A percentile compares a stretch with the other conserved stretches of the same genome.
These are phyloP conservation scores for Naganishia onofrii DNA, from an alignment of 768 basidiomycete species.

Conservation along the genomic window DNA sequence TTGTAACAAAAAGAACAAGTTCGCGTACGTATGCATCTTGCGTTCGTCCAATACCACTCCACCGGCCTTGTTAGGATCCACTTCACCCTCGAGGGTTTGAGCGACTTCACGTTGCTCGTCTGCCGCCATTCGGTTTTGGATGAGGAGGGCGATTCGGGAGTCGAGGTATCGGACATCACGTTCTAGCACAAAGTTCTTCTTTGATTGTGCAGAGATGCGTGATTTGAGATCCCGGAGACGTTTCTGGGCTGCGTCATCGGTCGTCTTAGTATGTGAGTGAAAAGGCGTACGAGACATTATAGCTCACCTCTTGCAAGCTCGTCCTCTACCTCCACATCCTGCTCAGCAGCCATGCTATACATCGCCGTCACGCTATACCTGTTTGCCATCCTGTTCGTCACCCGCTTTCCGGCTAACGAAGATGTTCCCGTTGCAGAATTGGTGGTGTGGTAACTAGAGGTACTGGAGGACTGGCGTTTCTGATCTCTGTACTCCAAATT, in stretches of 20 bases:
- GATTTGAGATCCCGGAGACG: slow-evolving; percentile 92
- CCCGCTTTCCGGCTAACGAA: slow-evolving; percentile 2
- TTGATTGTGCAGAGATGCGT: slow-evolving; percentile 95
- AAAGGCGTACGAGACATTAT: not conserved
- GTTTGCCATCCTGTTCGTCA: slow-evolving; percentile 80
- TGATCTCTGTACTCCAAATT: not conserved
- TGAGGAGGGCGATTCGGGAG: slow-evolving; percentile 91
- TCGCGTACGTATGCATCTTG: slow-evolving; percentile 75
- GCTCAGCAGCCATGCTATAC: slow-evolving; percentile 97
- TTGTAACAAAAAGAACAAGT: slow-evolving; percentile 97
- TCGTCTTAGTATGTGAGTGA: slow-evolving; percentile 27
- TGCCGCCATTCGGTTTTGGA: slow-evolving; percentile 95
- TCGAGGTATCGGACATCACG: slow-evolving; percentile 98
- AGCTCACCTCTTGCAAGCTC: slow-evolving; percentile 84
- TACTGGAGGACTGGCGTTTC: slow-evolving; percentile 9
- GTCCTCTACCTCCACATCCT: slow-evolving; percentile 96
- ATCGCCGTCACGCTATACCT: slow-evolving; percentile 92
- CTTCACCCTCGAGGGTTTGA: slow-evolving; percentile 91
- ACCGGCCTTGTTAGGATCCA: slow-evolving; percentile 64
- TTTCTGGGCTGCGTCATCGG: slow-evolving; percentile 71
- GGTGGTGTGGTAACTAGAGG: slow-evolving; percentile 5
- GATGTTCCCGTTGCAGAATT: slow-evolving; percentile 1
- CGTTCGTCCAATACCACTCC: slow-evolving; percentile 6
- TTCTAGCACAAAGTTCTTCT: slow-evolving; percentile 99
- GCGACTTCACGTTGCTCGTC: slow-evolving; percentile 97